These are phyloP conservation scores for Aureobasidium pullulans DNA, from an alignment of 2,329 filamentous ascomycete species.

Conservation along the genomic window DNA sequence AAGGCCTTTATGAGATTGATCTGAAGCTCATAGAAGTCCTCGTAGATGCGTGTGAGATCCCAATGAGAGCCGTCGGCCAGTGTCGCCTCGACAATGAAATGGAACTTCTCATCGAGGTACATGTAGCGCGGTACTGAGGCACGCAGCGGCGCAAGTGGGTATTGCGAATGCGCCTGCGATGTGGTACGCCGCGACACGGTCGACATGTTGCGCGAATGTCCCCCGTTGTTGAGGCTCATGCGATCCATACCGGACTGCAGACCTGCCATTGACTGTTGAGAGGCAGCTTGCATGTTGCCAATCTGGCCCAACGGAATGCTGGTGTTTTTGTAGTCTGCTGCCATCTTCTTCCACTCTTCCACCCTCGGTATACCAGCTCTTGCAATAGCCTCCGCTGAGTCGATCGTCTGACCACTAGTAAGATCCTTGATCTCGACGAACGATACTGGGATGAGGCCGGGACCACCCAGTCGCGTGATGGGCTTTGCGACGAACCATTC, in stretches of 20 bases:
- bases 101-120: conserved; percentile 96
- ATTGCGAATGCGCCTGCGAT: conserved; percentile 33
- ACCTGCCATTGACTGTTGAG: neutral
- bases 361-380: conserved; percentile 88
- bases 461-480: conserved; percentile 93
- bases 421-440: conserved; percentile 97
- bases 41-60: conserved; percentile 91
- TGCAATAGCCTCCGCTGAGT: conserved; percentile 77
- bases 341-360: conserved; percentile 99
- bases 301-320: conserved; percentile 95
- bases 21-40: conserved; percentile 98
- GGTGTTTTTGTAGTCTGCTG: conserved; percentile 97
- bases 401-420: conserved; percentile 76
- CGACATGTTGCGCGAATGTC: conserved; percentile 22
- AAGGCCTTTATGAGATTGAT: conserved; percentile 89
- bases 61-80: conserved; percentile 87
- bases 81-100: conserved; percentile 91
- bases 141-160: conserved; percentile 62
- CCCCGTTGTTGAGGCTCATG: conserved; percentile 55
- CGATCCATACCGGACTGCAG: conserved; percentile 56
- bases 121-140: conserved; percentile 89
- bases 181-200: conserved; percentile 21
- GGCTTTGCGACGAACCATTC: conserved; percentile 99
- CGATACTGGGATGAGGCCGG: conserved; percentile 89
- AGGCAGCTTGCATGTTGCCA: conserved; percentile 12